A percentile compares a stretch with the other conserved stretches of the same genome.
phyloP scores from a whole-genome alignment of 1,284 basidiomycete genomes.

The Xerocomus cyaneibrunnescens region DNA sequence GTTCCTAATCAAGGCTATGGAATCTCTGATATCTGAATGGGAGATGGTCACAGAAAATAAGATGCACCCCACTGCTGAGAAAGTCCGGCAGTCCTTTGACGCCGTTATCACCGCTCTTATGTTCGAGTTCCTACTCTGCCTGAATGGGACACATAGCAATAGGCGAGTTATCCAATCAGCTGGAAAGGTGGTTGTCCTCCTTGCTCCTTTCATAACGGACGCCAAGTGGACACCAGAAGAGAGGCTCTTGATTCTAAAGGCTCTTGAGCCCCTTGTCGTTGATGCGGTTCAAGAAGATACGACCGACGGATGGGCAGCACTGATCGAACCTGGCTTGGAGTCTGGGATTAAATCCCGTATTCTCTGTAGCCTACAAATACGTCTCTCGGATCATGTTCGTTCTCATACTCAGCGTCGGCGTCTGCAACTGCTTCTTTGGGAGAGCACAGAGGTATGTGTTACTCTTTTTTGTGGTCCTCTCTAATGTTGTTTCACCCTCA shows the following conservation, averaged over 20 bases:
- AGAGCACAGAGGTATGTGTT: constrained; percentile 55
- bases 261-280: constrained; percentile 61
- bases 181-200: constrained; percentile 50
- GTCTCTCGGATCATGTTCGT: constrained; percentile 8
- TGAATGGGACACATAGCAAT: constrained; percentile 62
- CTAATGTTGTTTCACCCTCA: constrained; percentile 26
- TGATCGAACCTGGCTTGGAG: constrained; percentile 59
- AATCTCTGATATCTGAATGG: constrained; percentile 52
- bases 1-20: constrained; percentile 61
- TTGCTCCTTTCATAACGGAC: constrained; percentile 45
- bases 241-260: constrained; percentile 58
- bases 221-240: constrained; percentile 60
- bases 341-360: constrained; percentile 66
- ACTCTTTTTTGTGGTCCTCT: not conserved
- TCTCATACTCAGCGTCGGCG: constrained; percentile 26
- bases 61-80: constrained; percentile 53
- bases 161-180: constrained; percentile 61
- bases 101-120: constrained; percentile 59
- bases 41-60: constrained; percentile 38
- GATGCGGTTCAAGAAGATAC: constrained; percentile 27
- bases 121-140: constrained; percentile 65
- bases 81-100: constrained; percentile 66
- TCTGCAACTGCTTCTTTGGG: constrained; percentile 59
- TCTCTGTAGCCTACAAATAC: constrained; percentile 40
- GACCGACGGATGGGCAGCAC: constrained; percentile 47